Percentiles rank a stretch among this genome's conserved stretches.
phyloP scores from a whole-genome alignment of 1,139 yeast genomes.

The Yamadazyma diospyri region DNA sequence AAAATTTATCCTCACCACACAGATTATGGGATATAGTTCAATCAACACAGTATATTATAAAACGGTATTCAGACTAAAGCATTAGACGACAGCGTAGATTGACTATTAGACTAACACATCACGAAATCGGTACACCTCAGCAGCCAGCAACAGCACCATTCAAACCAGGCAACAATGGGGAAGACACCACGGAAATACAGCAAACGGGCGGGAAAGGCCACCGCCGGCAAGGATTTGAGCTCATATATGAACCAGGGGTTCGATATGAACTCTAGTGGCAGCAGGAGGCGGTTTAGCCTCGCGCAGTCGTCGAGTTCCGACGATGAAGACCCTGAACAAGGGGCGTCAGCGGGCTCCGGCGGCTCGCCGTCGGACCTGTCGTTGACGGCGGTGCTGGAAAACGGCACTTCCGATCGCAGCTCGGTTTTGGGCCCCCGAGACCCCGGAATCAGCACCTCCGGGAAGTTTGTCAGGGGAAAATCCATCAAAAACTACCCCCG shows the following conservation, averaged over 20 bases:
- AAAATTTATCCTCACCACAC: background rate
- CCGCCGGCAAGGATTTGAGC: slow-evolving; percentile 36
- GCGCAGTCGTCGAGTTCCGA: slow-evolving; percentile 35
- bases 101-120: too few relatives aligned
- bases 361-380: slow-evolving; percentile 33
- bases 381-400: slow-evolving; percentile 40
- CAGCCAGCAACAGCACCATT: too few relatives aligned
- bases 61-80: slow-evolving; percentile 3
- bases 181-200: slow-evolving; percentile 27
- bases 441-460: slow-evolving; percentile 2
- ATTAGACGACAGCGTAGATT: background rate
- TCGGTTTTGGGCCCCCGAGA: slow-evolving; percentile 6
- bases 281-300: slow-evolving; percentile 40
- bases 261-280: slow-evolving; percentile 5
- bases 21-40: slow-evolving; percentile 3
- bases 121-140: too few relatives aligned
- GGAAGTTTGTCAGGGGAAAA: slow-evolving; percentile 14
- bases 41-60: slow-evolving; percentile 2
- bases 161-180: slow-evolving; percentile 18
- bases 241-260: slow-evolving; percentile 19
- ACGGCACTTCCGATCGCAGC: slow-evolving; percentile 20
- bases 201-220: slow-evolving; percentile 3
- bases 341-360: background rate
- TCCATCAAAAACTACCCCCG: slow-evolving; percentile 9
- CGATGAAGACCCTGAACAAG: slow-evolving; percentile 15